Evolutionary conservation across 208 protist species (phyloP).

Genomic region (Leishmania amazonensis): DNA sequence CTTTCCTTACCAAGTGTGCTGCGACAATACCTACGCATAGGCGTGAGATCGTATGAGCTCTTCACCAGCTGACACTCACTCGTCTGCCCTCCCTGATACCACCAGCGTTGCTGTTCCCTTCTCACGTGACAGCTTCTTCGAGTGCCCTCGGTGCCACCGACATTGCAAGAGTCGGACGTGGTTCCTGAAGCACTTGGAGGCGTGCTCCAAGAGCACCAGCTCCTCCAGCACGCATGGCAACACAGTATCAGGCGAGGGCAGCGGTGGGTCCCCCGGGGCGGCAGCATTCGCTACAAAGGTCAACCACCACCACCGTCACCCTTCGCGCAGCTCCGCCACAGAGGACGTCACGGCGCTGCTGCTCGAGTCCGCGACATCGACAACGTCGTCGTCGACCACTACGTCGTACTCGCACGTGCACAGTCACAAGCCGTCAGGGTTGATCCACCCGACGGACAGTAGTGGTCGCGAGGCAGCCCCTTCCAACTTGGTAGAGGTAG

Average conservation of each 20-base stretch:
- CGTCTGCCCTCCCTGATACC: slow-evolving; percentile 3
- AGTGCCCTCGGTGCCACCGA: slow-evolving; percentile 28
- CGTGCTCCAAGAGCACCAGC: slow-evolving; percentile 16
- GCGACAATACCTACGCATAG: neutral
- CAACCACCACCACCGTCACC: slow-evolving; percentile 2
- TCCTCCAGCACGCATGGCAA: neutral
- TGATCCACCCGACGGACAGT: neutral
- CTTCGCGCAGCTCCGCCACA: slow-evolving; percentile 7
- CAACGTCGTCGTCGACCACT: slow-evolving; percentile 1
- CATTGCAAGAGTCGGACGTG: slow-evolving; percentile 33
- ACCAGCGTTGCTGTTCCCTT: neutral
- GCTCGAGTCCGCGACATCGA: slow-evolving; percentile 14
- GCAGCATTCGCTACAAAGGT: neutral
- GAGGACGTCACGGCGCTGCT: slow-evolving; percentile 8
- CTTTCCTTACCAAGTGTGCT: neutral
- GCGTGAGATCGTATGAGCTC: slow-evolving; percentile 11
- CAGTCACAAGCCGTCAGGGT: slow-evolving; percentile 1
- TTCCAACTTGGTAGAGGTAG: neutral
- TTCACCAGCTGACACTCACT: slow-evolving; percentile 5
- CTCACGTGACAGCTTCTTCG: slow-evolving; percentile 5
- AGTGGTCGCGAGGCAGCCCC: neutral
- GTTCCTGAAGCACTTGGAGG: slow-evolving; percentile 33
- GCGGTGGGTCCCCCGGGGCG: neutral
- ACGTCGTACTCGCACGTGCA: slow-evolving; percentile 2
- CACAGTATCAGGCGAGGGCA: slow-evolving; percentile 14